Evolutionary conservation across 2,329 filamentous ascomycete species (phyloP).

Genomic region (Fusarium agapanthi): DNA sequence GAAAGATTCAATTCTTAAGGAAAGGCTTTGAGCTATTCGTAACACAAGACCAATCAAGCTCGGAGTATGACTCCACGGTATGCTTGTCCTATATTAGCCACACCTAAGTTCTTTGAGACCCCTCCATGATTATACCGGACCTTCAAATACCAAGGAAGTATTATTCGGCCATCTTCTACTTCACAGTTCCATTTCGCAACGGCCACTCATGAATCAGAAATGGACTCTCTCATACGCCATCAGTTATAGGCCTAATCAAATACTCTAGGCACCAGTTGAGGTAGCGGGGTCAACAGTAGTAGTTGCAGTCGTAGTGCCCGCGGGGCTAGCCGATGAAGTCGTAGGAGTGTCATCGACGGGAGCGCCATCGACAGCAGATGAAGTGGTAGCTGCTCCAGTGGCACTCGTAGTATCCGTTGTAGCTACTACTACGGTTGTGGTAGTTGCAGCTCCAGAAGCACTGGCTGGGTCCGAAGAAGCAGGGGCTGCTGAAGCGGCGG

Average conservation of each 20-base stretch:
- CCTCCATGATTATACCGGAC: neutral
- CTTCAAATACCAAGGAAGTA: neutral
- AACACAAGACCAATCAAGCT: neutral
- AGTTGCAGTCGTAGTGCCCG: neutral
- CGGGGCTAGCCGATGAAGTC: neutral
- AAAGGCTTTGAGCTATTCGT: neutral
- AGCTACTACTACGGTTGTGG: neutral
- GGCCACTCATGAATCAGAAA: neutral
- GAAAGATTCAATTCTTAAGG: neutral
- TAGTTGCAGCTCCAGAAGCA: neutral
- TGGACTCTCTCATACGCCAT: too few relatives aligned
- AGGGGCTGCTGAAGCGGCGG: neutral
- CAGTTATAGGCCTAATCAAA: neutral
- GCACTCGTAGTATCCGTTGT: neutral
- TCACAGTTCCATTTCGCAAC: neutral
- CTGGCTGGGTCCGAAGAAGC: neutral
- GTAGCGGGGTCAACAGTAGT: neutral
- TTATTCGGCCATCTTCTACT: too few relatives aligned
- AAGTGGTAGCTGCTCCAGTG: neutral
- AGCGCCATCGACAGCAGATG: neutral
- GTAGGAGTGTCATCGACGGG: neutral
- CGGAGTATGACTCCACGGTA: neutral
- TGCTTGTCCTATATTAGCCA: neutral
- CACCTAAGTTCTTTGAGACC: neutral
- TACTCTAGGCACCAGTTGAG: neutral